Conservation (phyloP, 2,329 filamentous ascomycete species). For the Aspergillus sp. region DNA sequence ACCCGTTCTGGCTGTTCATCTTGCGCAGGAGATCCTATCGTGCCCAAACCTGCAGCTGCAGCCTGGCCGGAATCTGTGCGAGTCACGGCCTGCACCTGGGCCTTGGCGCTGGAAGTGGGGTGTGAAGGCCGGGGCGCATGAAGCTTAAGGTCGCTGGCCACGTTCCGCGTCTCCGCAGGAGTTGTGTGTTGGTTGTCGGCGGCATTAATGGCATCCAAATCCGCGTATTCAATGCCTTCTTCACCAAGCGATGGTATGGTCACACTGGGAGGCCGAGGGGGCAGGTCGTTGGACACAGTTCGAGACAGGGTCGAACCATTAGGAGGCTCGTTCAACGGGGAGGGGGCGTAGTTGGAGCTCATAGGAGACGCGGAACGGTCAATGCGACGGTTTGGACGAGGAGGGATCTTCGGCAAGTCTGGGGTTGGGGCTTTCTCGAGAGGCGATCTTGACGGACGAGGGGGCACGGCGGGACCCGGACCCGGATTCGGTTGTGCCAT, state of each 20-base stretch:
- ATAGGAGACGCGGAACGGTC: conserved; percentile 77
- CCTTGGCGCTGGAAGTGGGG: conserved; percentile 76
- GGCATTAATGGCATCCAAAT: conserved; percentile 48
- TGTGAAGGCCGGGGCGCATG: conserved; percentile 87
- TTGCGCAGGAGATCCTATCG: conserved; percentile 48
- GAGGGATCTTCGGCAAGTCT: conserved; percentile 71
- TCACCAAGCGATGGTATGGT: conserved; percentile 82
- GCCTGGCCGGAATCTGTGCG: conserved; percentile 87
- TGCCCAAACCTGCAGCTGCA: conserved; percentile 80
- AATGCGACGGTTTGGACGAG: conserved; percentile 67
- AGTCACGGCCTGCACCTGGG: conserved; percentile 79
- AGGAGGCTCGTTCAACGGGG: conserved; percentile 73
- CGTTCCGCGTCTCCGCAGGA: conserved; percentile 72
- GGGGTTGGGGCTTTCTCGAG: conserved; percentile 44
- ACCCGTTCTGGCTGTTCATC: conserved; percentile 54
- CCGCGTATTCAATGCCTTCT: conserved; percentile 85
- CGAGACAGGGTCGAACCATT: conserved; percentile 41
- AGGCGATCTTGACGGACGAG: conserved; percentile 59
- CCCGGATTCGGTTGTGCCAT: conserved; percentile 39
- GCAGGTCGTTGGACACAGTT: conserved; percentile 36
- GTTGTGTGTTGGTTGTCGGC: conserved; percentile 47
- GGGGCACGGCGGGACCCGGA: conserved; percentile 59
- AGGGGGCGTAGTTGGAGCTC: conserved; percentile 77
- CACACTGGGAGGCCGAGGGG: conserved; percentile 70
- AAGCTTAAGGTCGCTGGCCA: conserved; percentile 79